A percentile compares a stretch with the other conserved stretches of the same genome.
phyloP scores from a whole-genome alignment of 176 grass and related monocot species.

The Rhynchospora tenuis region DNA sequence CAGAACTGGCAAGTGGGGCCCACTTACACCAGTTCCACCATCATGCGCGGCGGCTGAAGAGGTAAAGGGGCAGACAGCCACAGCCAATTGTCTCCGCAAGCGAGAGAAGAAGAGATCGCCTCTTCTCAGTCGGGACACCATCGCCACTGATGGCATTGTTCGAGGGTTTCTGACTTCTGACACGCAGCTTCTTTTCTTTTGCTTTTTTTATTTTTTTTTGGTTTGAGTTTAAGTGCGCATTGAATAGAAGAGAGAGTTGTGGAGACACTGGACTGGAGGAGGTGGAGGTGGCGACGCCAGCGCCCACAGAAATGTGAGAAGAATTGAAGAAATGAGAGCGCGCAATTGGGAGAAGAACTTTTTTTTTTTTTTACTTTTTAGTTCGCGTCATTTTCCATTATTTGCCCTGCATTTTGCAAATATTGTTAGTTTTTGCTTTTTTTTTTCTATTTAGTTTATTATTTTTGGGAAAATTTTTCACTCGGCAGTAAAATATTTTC shows the following conservation, averaged over 20 bases:
- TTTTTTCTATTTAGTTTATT: too few relatives aligned
- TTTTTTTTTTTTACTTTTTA: too few relatives aligned
- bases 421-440: too few relatives aligned
- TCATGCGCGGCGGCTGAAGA: constrained; percentile 13
- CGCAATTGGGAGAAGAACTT: too few relatives aligned
- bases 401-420: too few relatives aligned
- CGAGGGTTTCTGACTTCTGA: neutral
- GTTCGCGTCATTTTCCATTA: too few relatives aligned
- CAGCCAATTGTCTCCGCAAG: neutral
- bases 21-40: neutral
- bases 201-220: too few relatives aligned
- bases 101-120: neutral
- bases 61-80: neutral
- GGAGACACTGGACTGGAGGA: neutral
- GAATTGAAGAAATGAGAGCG: neutral
- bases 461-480: too few relatives aligned
- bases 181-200: neutral
- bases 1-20: constrained; percentile 63
- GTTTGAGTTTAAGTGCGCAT: neutral
- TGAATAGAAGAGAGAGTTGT: neutral
- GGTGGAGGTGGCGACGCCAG: neutral
- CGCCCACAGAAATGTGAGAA: neutral
- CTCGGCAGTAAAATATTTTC: too few relatives aligned
- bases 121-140: neutral
- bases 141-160: neutral